phyloP scores from a whole-genome alignment of 306 rosid genomes.

The Corylus heterophylla region DNA sequence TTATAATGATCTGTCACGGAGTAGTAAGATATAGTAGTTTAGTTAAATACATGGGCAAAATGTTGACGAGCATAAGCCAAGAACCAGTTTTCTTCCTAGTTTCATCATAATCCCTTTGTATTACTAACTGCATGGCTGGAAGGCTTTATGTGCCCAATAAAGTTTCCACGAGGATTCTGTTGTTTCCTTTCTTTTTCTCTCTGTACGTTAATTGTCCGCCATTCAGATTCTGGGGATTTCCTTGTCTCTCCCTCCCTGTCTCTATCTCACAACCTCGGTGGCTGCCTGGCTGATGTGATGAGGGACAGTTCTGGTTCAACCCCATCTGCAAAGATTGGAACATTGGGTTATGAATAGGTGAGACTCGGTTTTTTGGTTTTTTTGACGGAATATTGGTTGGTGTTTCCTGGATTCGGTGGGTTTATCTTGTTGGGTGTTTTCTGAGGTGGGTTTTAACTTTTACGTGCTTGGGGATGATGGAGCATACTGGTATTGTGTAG shows the following conservation, averaged over 20 bases:
- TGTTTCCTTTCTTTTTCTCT: constrained; percentile 38
- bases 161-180: constrained; percentile 63
- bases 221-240: constrained; percentile 53
- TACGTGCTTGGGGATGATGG: neutral
- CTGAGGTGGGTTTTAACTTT: constrained; percentile 13
- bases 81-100: constrained; percentile 26
- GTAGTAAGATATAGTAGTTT: neutral
- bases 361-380: neutral
- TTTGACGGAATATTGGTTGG: neutral
- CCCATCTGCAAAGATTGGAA: constrained; percentile 21
- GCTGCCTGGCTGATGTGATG: neutral
- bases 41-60: neutral
- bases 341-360: constrained; percentile 33
- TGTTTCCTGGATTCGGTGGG: constrained; percentile 26
- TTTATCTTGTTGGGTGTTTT: constrained; percentile 21
- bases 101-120: constrained; percentile 32
- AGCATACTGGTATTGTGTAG: constrained; percentile 13
- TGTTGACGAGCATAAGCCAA: neutral
- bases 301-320: constrained; percentile 8
- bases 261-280: constrained; percentile 26
- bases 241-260: constrained; percentile 30
- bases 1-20: neutral
- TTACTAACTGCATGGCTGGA: constrained; percentile 64
- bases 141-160: constrained; percentile 39
- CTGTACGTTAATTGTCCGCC: constrained; percentile 50